A percentile compares a stretch with the other conserved stretches of the same genome.
Conservation (phyloP, 345 rosid species). For the Cardiospermum halicacabum region DNA sequence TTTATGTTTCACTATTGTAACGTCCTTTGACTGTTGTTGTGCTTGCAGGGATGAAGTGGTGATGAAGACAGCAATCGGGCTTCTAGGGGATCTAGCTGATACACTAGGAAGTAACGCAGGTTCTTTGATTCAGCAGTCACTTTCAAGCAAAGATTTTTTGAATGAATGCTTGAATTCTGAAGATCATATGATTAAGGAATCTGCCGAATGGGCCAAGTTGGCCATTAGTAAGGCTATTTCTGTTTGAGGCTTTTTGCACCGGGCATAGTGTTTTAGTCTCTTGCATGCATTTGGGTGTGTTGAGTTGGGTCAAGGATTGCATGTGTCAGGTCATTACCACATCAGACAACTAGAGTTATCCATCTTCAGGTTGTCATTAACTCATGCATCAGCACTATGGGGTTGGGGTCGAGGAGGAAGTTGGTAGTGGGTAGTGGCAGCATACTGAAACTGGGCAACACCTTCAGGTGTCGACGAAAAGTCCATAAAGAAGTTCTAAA, state of each 20-base stretch:
- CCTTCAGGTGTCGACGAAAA: not conserved
- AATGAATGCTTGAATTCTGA: conserved; percentile 70
- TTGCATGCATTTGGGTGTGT: conserved; percentile 50
- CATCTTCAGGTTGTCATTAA: conserved; percentile 35
- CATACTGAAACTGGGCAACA: conserved; percentile 10
- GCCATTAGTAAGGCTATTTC: conserved; percentile 72
- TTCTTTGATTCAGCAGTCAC: conserved; percentile 66
- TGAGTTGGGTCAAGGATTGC: conserved; percentile 41
- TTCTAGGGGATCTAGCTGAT: conserved; percentile 76
- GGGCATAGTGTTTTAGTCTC: conserved; percentile 29
- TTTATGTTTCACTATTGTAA: conserved; percentile 7
- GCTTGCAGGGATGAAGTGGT: conserved; percentile 64
- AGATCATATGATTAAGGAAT: conserved; percentile 55
- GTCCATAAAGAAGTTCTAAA: not conserved
- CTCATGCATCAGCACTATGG: conserved; percentile 52
- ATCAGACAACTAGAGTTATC: conserved; percentile 32
- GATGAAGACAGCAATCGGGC: conserved; percentile 75
- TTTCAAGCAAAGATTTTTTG: conserved; percentile 65
- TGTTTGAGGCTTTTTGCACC: conserved; percentile 43
- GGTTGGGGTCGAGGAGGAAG: conserved; percentile 26
- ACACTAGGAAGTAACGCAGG: conserved; percentile 74
- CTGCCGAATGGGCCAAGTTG: conserved; percentile 71
- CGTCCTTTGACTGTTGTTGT: not conserved
- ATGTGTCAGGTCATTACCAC: conserved; percentile 39
- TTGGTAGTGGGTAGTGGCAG: conserved; percentile 14